phyloP scores from a whole-genome alignment of 2,329 filamentous ascomycete genomes.

The Talaromyces amestolkiae region DNA sequence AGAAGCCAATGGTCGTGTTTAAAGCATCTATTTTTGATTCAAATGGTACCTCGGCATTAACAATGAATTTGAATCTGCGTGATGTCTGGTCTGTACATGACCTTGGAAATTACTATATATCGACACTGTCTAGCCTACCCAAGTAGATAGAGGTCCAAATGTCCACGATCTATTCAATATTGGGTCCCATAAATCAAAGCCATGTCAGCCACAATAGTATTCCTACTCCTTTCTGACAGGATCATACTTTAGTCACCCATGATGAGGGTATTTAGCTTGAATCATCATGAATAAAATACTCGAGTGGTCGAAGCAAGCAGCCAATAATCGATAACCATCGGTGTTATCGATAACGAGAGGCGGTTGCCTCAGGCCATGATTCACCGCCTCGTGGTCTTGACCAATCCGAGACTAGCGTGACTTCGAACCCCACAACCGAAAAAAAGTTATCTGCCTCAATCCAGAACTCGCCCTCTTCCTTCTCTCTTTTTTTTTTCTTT shows the following conservation, averaged over 20 bases:
- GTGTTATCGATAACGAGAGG: neutral
- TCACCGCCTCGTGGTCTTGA: neutral
- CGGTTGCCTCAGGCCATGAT: neutral
- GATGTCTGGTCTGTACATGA: too few relatives aligned
- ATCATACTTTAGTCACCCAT: neutral
- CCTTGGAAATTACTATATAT: too few relatives aligned
- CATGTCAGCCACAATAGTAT: too few relatives aligned
- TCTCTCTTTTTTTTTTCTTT: slow-evolving; percentile 41
- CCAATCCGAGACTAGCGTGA: slow-evolving; percentile 15
- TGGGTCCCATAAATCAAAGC: too few relatives aligned
- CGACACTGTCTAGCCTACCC: neutral
- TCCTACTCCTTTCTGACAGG: neutral
- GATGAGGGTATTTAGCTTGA: neutral
- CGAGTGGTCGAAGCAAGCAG: too few relatives aligned
- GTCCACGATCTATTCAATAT: too few relatives aligned
- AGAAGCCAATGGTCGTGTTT: too few relatives aligned
- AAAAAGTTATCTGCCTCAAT: slow-evolving; percentile 16
- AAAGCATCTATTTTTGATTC: too few relatives aligned
- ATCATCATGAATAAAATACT: neutral
- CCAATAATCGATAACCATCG: neutral
- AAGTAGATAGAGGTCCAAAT: too few relatives aligned
- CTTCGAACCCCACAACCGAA: slow-evolving; percentile 15
- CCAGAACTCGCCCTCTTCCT: slow-evolving; percentile 5
- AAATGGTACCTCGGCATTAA: too few relatives aligned
- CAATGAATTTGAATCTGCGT: too few relatives aligned